A percentile compares a stretch with the other conserved stretches of the same genome.
phyloP scores from a whole-genome alignment of 2,329 filamentous ascomycete genomes.

The Drechslera avenae region DNA sequence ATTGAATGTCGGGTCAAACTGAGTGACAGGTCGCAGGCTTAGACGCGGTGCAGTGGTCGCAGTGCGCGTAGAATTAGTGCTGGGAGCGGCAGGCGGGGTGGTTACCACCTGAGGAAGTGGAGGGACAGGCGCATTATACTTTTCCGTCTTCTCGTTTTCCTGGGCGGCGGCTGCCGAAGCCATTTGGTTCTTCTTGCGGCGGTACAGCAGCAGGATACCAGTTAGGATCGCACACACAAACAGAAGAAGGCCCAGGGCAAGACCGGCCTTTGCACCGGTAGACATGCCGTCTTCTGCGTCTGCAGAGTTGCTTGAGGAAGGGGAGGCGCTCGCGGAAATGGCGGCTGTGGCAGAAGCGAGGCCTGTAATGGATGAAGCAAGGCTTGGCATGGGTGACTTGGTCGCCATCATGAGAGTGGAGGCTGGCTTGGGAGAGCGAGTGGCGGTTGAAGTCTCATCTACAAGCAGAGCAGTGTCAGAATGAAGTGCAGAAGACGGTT shows the following conservation, averaged over 20 bases:
- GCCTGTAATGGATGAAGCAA: slow-evolving; percentile 23
- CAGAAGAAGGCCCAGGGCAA: slow-evolving; percentile 80
- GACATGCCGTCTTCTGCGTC: slow-evolving; percentile 49
- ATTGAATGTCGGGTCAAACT: slow-evolving; percentile 74
- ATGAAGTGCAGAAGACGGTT: slow-evolving; percentile 23
- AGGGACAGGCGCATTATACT: slow-evolving; percentile 36
- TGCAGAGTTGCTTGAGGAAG: slow-evolving; percentile 19
- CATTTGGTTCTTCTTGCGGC: slow-evolving; percentile 70
- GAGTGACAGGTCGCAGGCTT: slow-evolving; percentile 81
- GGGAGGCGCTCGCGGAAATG: slow-evolving; percentile 32
- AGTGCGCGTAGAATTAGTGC: slow-evolving; percentile 52
- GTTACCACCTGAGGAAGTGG: slow-evolving; percentile 31
- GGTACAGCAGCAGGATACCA: slow-evolving; percentile 74
- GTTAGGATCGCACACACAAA: slow-evolving; percentile 69
- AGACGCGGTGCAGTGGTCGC: slow-evolving; percentile 72
- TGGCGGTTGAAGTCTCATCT: slow-evolving; percentile 20
- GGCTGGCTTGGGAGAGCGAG: slow-evolving; percentile 21
- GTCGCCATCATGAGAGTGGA: slow-evolving; percentile 37
- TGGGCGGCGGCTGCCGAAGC: slow-evolving; percentile 39
- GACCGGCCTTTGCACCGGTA: slow-evolving; percentile 71
- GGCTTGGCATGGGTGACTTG: slow-evolving; percentile 28
- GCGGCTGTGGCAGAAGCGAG: slow-evolving; percentile 31
- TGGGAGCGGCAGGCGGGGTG: slow-evolving; percentile 34
- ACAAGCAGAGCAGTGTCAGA: slow-evolving; percentile 5
- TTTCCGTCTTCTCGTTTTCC: slow-evolving; percentile 51